Evolutionary conservation across 1,284 basidiomycete species (phyloP), one percentile per base, ranked within the genome.

Genomic region (Marasmius fiardii): DNA sequence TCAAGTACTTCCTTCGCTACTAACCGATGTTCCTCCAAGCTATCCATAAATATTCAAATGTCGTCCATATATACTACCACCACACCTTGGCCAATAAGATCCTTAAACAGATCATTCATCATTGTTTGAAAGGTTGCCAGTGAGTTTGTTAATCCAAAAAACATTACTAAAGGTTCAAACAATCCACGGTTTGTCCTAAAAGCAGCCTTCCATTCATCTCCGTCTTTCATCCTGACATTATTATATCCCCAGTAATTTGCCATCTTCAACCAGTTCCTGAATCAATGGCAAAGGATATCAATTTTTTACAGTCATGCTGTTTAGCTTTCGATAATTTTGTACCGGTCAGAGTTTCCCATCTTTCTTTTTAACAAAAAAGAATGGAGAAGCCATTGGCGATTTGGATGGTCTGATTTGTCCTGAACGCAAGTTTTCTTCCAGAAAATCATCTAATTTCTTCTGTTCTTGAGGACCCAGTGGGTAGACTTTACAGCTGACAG

Each of bases 311-410:
- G 28, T 31, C 4, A 31, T 10, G 4, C 5, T 10, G 10, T 31
- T 31, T 4, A 77, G 45, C 60, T 51, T 58, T 0, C 68, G 50
- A 59, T 78, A 78, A 52, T 79, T 74, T 39, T 67, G 63, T 14
- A 65, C 21, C 61, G 64, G 60, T 0, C 71, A 53, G 0, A 74
- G 59, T 0, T 59, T 53, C 11, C 70, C 69, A 60, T 77, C 72
- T 59, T 76, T 76, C 64, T 80, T 79, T 49, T 68, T 67, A 3
- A 75, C 66, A 58, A 79, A 81, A 43, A 81, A 72, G 47, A 79
- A 65, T 0, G 73, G 72, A 0, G 74, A 64, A 7, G 61, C 69
- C 35, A 62, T 59, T 1, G 68, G 66, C 6, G 66, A 67, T 37
- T 66, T 68, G 1, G 68, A 70, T 3, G 59, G 59, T 21, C 60